Conservation (phyloP, 164 flowering plant species). For the Litsea cubeba region DNA sequence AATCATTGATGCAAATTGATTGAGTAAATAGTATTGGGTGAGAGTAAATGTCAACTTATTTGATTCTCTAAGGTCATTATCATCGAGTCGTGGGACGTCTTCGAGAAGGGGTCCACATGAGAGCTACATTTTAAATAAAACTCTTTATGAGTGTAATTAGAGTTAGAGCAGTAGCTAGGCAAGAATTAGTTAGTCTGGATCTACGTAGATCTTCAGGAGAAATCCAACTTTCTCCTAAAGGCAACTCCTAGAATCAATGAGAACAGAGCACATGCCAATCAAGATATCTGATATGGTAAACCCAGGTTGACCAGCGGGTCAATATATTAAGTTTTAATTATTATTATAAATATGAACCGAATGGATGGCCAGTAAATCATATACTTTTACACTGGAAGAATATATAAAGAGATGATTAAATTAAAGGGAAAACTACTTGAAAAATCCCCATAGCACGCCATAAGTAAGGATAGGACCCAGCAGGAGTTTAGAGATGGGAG, state of each 20-base stretch:
- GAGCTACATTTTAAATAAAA: slow-evolving; percentile 32
- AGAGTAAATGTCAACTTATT: too few species aligned
- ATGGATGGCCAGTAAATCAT: not conserved
- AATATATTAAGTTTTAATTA: not conserved
- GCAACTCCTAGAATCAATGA: slow-evolving; percentile 51
- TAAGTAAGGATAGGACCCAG: too few species aligned
- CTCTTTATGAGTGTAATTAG: not conserved
- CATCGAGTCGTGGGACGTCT: slow-evolving; percentile 72
- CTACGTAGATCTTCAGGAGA: slow-evolving; percentile 87
- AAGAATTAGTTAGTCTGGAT: not conserved
- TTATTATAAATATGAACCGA: not conserved
- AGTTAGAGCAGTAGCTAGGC: too few species aligned
- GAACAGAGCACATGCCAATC: not conserved
- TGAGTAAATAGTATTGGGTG: too few species aligned
- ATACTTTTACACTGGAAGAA: not conserved
- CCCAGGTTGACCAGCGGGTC: not conserved
- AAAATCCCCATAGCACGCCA: too few species aligned
- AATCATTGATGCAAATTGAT: too few species aligned
- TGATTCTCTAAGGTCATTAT: slow-evolving; percentile 41
- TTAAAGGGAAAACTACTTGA: too few species aligned
- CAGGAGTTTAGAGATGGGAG: too few species aligned
- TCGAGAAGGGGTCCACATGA: slow-evolving; percentile 93
- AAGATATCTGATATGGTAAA: not conserved
- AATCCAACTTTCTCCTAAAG: slow-evolving; percentile 91
- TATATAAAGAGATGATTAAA: not conserved